Percentiles rank a stretch among this genome's conserved stretches.
These are phyloP conservation scores for Hyaloperonospora brassicae DNA, from an alignment of 352 stramenopile genomes.

Conservation along the genomic window DNA sequence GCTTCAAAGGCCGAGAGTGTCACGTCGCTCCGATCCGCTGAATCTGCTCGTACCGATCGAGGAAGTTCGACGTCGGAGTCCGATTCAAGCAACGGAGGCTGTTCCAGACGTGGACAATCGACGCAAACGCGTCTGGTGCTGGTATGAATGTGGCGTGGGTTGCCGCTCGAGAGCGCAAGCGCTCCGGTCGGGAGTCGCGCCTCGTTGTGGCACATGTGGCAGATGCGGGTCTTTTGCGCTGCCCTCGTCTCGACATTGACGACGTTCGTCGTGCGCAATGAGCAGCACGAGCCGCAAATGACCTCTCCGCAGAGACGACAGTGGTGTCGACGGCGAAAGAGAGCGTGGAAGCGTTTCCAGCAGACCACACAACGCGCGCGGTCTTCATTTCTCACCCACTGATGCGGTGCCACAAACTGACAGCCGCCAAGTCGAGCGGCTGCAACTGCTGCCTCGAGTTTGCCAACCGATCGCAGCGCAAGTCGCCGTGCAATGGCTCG, in stretches of 20 bases:
- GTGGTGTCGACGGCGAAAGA: slow-evolving; percentile 53
- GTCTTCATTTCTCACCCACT: slow-evolving; percentile 64
- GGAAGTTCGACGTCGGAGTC: slow-evolving; percentile 9
- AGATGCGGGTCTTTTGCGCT: slow-evolving; percentile 53
- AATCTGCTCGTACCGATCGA: slow-evolving; percentile 9
- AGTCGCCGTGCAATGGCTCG: slow-evolving; percentile 39
- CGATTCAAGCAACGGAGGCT: slow-evolving; percentile 10
- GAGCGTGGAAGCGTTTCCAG: slow-evolving; percentile 53
- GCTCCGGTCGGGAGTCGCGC: slow-evolving; percentile 29
- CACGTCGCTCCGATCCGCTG: slow-evolving; percentile 14
- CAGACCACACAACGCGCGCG: slow-evolving; percentile 48
- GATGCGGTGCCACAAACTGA: slow-evolving; percentile 33
- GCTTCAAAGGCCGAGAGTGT: slow-evolving; percentile 8
- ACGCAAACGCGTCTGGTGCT: slow-evolving; percentile 14
- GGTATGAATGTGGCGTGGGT: slow-evolving; percentile 6
- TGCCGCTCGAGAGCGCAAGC: slow-evolving; percentile 23
- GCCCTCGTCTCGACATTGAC: slow-evolving; percentile 28
- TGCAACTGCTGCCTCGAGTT: slow-evolving; percentile 40
- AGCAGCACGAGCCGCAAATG: slow-evolving; percentile 46
- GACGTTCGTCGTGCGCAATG: slow-evolving; percentile 34
- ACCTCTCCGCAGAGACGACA: slow-evolving; percentile 62
- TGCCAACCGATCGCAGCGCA: slow-evolving; percentile 37
- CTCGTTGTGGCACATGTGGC: slow-evolving; percentile 57
- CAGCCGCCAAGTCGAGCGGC: slow-evolving; percentile 40
- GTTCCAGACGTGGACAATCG: slow-evolving; percentile 19